phyloP scores from a whole-genome alignment of 139 green algal species.

The Edaphochlamys debaryana region DNA sequence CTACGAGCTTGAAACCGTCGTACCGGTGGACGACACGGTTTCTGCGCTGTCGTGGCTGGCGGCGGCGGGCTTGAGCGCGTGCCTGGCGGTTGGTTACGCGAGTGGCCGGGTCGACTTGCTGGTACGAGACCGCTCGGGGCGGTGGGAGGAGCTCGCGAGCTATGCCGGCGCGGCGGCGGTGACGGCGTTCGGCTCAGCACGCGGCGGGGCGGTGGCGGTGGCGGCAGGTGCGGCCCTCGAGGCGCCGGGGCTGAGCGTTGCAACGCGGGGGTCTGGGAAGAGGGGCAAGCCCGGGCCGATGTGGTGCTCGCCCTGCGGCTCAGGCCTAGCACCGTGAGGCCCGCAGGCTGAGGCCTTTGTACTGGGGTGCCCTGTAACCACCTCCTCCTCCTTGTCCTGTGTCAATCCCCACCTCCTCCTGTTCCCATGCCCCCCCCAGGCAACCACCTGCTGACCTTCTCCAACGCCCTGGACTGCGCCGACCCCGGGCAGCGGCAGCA shows the following conservation, averaged over 20 bases:
- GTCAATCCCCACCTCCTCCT: no score
- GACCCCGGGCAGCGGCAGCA: background rate
- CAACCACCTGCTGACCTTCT: conserved; percentile 36
- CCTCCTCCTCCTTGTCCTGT: no score
- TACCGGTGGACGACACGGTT: conserved; percentile 51
- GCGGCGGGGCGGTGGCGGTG: conserved; percentile 3
- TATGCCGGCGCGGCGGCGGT: conserved; percentile 6
- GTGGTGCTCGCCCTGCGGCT: no score
- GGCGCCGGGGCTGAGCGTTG: no score
- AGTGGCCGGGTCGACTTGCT: conserved; percentile 32
- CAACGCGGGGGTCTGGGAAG: no score
- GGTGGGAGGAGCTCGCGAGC: conserved; percentile 27
- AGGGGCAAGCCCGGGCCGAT: no score
- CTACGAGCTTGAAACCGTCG: conserved; percentile 49
- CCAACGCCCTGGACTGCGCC: conserved; percentile 11
- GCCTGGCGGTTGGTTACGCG: conserved; percentile 28
- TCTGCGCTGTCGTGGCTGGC: conserved; percentile 55
- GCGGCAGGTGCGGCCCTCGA: no score
- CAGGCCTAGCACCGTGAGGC: no score
- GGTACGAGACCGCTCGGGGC: conserved; percentile 20
- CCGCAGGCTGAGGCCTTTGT: no score
- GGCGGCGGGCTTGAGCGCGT: conserved; percentile 19
- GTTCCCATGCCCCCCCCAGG: conserved; percentile 1
- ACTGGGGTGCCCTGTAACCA: no score
- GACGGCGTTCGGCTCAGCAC: conserved; percentile 14